These are phyloP conservation scores for Cynanchum wilfordii DNA, from an alignment of 257 asterid species.

Conservation along the genomic window DNA sequence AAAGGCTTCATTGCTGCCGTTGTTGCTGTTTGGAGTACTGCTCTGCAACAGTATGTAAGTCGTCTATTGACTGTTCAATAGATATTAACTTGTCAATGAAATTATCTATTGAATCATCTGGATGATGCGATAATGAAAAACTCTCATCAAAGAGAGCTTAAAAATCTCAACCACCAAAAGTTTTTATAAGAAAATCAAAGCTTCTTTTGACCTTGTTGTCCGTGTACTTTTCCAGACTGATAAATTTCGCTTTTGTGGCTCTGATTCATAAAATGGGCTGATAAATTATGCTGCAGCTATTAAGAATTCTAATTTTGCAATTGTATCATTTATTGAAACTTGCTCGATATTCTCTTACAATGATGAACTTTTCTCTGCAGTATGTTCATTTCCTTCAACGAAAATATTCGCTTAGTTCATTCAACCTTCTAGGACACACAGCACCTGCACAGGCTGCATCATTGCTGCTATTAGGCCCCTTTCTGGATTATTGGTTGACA, in stretches of 20 bases:
- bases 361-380: slow-evolving; percentile 45
- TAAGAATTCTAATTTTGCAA: neutral
- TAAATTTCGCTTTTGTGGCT: neutral
- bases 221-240: neutral
- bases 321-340: neutral
- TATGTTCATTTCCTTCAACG: slow-evolving; percentile 95
- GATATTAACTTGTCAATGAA: neutral
- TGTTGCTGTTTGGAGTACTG: slow-evolving; percentile 92
- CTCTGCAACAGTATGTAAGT: slow-evolving; percentile 96
- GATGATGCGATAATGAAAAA: neutral
- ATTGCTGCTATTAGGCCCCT: slow-evolving; percentile 76
- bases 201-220: neutral
- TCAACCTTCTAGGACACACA: slow-evolving; percentile 96
- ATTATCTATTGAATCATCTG: neutral
- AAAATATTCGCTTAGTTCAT: slow-evolving; percentile 89
- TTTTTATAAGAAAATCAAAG: neutral
- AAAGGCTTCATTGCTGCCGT: slow-evolving; percentile 88
- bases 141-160: neutral
- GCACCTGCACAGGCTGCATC: slow-evolving; percentile 97
- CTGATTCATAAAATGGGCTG: neutral
- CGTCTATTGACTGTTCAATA: slow-evolving; percentile 7
- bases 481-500: slow-evolving; percentile 96
- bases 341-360: slow-evolving; percentile 9
- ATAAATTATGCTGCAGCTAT: neutral
- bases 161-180: neutral